A percentile compares a stretch with the other conserved stretches of the same genome.
Conservation (phyloP, 805 yeast genomes). For the Candida berthetii region DNA sequence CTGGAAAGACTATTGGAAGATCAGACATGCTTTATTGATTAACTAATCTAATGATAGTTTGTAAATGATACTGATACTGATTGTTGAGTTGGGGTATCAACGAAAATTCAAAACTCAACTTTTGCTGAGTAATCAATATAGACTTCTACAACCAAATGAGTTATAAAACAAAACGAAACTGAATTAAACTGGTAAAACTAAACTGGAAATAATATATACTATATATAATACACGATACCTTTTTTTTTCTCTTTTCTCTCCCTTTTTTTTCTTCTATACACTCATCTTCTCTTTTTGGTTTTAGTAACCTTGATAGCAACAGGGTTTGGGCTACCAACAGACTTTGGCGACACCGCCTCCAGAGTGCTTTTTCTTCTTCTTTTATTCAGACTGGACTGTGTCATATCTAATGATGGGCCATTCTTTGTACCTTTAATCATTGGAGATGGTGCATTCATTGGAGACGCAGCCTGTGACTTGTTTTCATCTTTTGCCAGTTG, state of each 20-base stretch:
- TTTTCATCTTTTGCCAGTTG: constrained; percentile 1
- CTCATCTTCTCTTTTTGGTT: not conserved
- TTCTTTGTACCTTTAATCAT: constrained; percentile 7
- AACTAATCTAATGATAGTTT: too few species aligned
- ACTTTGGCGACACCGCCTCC: constrained; percentile 19
- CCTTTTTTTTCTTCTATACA: too few species aligned
- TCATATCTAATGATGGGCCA: constrained; percentile 20
- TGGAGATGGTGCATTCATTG: constrained; percentile 5
- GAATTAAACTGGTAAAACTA: not conserved
- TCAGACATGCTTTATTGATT: too few species aligned
- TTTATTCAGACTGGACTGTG: constrained; percentile 27
- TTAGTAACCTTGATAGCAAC: not conserved
- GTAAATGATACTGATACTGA: too few species aligned
- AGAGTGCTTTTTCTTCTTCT: constrained; percentile 24
- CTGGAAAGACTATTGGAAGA: constrained; percentile 15
- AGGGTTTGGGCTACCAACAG: constrained; percentile 1
- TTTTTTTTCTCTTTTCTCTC: not conserved
- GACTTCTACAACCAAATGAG: too few species aligned
- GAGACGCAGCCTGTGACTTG: constrained; percentile 2
- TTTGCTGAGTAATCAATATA: not conserved
- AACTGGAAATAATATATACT: not conserved
- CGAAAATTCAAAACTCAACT: not conserved
- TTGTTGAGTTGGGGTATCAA: not conserved
- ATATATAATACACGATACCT: not conserved
- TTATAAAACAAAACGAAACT: too few species aligned